Evolutionary conservation across 208 protist genomes (phyloP).

Genomic region (Acanthamoeba royreba): DNA sequence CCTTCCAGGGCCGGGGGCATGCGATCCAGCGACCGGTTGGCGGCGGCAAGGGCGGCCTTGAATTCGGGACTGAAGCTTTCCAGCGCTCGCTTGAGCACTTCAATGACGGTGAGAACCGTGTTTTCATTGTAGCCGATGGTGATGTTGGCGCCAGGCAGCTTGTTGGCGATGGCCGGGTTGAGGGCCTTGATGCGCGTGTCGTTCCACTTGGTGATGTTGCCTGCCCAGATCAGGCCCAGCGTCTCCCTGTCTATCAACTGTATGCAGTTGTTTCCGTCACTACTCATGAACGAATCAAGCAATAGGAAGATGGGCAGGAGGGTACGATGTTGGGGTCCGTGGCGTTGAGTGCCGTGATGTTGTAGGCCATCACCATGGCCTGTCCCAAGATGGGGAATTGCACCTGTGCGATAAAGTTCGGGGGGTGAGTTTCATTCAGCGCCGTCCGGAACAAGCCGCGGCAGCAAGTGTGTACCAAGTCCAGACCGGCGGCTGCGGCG

Average conservation of each 20-base stretch:
- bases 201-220: slow-evolving; percentile 30
- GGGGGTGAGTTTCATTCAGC: no score
- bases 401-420: no score
- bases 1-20: background rate
- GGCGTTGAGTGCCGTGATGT: no score
- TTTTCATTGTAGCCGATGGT: background rate
- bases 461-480: no score
- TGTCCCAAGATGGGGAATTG: no score
- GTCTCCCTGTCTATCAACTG: background rate
- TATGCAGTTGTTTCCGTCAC: no score
- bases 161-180: background rate
- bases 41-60: background rate
- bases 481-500: no score
- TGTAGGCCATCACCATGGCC: no score
- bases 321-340: no score
- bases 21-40: background rate
- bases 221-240: background rate
- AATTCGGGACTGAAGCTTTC: slow-evolving; percentile 13
- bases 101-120: background rate
- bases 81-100: background rate
- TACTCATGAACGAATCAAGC: no score
- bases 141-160: background rate
- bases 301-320: no score
- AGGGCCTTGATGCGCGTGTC: background rate
- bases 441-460: no score